Conservation (phyloP, 306 rosid species). For the Prunus salicina region DNA sequence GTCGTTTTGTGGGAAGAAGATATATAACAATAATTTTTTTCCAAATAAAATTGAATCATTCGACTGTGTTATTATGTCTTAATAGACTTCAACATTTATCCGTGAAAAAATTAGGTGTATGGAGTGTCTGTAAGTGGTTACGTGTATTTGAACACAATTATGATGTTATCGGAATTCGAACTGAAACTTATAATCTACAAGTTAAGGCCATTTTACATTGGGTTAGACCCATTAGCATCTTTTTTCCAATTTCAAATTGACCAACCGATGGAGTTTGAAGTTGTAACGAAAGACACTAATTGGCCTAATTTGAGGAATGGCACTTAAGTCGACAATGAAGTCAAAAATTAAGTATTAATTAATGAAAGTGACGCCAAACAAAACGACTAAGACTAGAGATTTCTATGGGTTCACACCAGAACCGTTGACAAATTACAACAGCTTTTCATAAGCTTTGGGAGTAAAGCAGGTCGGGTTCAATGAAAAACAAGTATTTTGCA, state of each 20-base stretch:
- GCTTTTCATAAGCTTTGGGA: background rate
- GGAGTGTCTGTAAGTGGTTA: no score
- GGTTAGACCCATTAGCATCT: no score
- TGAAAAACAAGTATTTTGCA: background rate
- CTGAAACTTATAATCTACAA: no score
- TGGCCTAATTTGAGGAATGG: background rate
- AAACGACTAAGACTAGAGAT: slow-evolving; percentile 6
- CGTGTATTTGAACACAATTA: no score
- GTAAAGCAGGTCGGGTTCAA: slow-evolving; percentile 7
- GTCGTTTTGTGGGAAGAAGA: background rate
- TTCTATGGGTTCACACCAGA: slow-evolving; percentile 19
- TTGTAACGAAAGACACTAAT: background rate
- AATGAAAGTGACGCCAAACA: background rate
- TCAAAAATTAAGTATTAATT: slow-evolving; percentile 4
- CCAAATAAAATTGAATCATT: no score
- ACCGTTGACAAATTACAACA: slow-evolving; percentile 5
- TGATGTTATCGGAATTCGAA: rapidly evolving
- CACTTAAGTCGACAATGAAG: background rate
- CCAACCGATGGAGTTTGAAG: slow-evolving; percentile 23
- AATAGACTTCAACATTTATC: no score
- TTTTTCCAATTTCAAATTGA: background rate
- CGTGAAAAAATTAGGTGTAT: no score
- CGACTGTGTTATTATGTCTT: no score
- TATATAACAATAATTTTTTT: no score
- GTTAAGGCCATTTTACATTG: no score